A percentile compares a stretch with the other conserved stretches of the same genome.
These are phyloP conservation scores for Colletotrichum nymphaeae DNA, from an alignment of 2,329 filamentous ascomycete genomes.

Conservation along the genomic window DNA sequence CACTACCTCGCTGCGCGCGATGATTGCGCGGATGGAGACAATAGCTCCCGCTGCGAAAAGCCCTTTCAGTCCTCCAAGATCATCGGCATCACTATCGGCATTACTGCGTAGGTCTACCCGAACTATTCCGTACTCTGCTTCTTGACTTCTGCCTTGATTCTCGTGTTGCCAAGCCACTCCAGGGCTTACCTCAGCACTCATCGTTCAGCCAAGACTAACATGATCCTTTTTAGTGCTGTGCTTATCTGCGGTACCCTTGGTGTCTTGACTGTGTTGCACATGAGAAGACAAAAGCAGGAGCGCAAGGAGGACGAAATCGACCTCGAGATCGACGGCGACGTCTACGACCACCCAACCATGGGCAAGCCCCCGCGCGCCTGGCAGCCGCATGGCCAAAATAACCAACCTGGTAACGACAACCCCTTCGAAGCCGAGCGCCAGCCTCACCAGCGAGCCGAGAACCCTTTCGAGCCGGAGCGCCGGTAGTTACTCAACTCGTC, in stretches of 20 bases:
- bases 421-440: conserved; percentile 24
- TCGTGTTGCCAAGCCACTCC: not conserved
- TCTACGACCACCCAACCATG: conserved; percentile 32
- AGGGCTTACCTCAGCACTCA: not conserved
- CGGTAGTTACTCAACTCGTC: conserved; percentile 5
- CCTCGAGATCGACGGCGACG: conserved; percentile 29
- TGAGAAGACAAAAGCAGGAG: conserved; percentile 20
- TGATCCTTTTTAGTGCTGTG: conserved; percentile 4
- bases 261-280: conserved; percentile 21
- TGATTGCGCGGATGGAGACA: conserved; percentile 15
- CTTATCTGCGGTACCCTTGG: conserved; percentile 9
- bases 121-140: not conserved
- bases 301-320: conserved; percentile 24
- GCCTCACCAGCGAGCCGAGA: conserved; percentile 15
- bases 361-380: conserved; percentile 30
- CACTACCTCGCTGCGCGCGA: conserved; percentile 17
- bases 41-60: conserved; percentile 24
- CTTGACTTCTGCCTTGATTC: no score
- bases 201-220: not conserved
- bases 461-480: conserved; percentile 29
- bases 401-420: conserved; percentile 4
- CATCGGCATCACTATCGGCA: conserved; percentile 22
- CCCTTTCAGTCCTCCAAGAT: conserved; percentile 27
- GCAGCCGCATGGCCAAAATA: conserved; percentile 24
- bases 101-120: conserved; percentile 22